These are phyloP conservation scores for Hippophae rhamnoides DNA, from an alignment of 306 rosid genomes.

Conservation along the genomic window DNA sequence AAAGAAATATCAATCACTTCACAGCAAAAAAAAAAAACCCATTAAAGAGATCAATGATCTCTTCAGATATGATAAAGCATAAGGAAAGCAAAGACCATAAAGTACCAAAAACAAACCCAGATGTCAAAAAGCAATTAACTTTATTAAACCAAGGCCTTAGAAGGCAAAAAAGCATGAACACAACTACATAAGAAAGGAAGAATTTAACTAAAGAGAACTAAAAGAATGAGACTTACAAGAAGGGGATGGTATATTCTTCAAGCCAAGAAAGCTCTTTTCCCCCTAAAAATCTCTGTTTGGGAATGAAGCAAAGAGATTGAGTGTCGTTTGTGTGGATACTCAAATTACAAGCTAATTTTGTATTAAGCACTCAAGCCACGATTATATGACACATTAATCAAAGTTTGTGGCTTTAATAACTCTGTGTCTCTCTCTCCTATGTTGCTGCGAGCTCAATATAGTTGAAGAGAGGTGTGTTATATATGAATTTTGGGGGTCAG, in stretches of 20 bases:
- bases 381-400: neutral
- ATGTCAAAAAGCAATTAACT: constrained; percentile 34
- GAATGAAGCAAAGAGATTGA: constrained; percentile 69
- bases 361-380: constrained; percentile 10
- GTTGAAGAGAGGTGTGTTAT: neutral
- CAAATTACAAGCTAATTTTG: constrained; percentile 15
- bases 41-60: constrained; percentile 11
- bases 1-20: constrained; percentile 13
- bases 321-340: constrained; percentile 28
- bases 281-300: constrained; percentile 28
- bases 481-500: neutral
- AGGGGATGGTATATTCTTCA: constrained; percentile 49
- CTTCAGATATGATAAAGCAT: constrained; percentile 14
- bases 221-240: constrained; percentile 50
- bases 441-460: neutral
- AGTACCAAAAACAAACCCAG: constrained; percentile 28
- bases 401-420: constrained; percentile 9
- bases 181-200: constrained; percentile 13
- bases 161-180: constrained; percentile 14
- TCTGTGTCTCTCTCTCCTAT: neutral
- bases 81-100: constrained; percentile 22
- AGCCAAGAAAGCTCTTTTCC: constrained; percentile 40
- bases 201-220: constrained; percentile 12
- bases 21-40: constrained; percentile 16
- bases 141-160: constrained; percentile 20